A percentile compares a stretch with the other conserved stretches of the same genome.
phyloP scores from a whole-genome alignment of 495 filamentous ascomycete species.

The Xylaria flabelliformis region DNA sequence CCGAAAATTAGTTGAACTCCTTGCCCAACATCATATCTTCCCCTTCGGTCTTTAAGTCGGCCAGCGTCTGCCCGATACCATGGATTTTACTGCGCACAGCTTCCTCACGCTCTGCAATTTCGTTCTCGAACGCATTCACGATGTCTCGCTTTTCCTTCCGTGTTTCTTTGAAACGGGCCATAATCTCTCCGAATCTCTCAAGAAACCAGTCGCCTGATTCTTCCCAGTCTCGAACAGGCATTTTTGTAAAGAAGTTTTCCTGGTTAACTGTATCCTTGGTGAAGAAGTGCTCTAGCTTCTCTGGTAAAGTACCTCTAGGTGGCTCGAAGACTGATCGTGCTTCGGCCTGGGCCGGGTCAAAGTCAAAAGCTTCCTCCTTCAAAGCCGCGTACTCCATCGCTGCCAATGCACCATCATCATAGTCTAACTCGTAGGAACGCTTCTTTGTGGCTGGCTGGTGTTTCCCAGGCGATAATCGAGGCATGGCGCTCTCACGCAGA shows the following conservation, averaged over 20 bases:
- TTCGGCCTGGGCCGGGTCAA: constrained; percentile 53
- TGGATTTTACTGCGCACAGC: constrained; percentile 61
- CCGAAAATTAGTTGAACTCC: constrained; percentile 44
- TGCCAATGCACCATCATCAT: constrained; percentile 58
- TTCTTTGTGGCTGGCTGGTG: constrained; percentile 42
- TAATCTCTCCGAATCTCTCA: constrained; percentile 67
- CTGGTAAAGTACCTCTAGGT: constrained; percentile 45
- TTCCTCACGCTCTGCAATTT: constrained; percentile 60
- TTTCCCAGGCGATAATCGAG: constrained; percentile 36
- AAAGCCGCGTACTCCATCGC: constrained; percentile 62
- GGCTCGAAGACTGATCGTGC: constrained; percentile 38
- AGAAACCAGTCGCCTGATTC: constrained; percentile 81
- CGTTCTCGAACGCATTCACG: constrained; percentile 70
- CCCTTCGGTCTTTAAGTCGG: constrained; percentile 61
- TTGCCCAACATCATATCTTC: constrained; percentile 63
- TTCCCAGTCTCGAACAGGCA: constrained; percentile 80
- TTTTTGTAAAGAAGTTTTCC: constrained; percentile 64
- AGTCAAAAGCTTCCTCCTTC: constrained; percentile 60
- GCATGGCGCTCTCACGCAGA: constrained; percentile 45
- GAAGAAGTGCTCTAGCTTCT: constrained; percentile 53
- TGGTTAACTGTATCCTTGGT: constrained; percentile 55
- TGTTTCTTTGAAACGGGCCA: constrained; percentile 67
- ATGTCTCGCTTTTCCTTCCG: constrained; percentile 70
- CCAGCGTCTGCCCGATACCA: constrained; percentile 58
- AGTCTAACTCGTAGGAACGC: constrained; percentile 55